Evolutionary conservation across 768 basidiomycete species (phyloP).

Genomic region (Peribolospora kevripleyi): DNA sequence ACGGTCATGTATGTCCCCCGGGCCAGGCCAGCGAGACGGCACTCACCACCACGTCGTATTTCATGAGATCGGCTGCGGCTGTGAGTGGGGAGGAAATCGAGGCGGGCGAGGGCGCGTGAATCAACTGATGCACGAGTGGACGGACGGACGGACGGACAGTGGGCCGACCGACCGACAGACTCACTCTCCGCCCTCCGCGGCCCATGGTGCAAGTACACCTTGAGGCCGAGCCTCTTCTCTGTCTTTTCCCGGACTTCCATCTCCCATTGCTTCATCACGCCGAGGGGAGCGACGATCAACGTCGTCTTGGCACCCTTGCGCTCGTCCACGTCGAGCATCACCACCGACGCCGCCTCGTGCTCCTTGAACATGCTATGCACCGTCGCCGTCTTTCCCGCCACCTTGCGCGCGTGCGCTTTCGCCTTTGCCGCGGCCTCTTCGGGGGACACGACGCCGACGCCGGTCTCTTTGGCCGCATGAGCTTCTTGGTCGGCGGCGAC

Average conservation of each 20-base stretch:
- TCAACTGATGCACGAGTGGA: too few species aligned
- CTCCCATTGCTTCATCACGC: slow-evolving; percentile 77
- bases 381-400: too few species aligned
- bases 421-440: not conserved
- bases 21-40: too few species aligned
- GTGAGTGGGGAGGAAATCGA: too few species aligned
- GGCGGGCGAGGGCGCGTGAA: too few species aligned
- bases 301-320: too few species aligned
- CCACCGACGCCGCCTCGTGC: too few species aligned
- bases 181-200: slow-evolving; percentile 40
- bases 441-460: slow-evolving; percentile 31
- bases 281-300: slow-evolving; percentile 32
- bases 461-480: slow-evolving; percentile 28
- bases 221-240: slow-evolving; percentile 23
- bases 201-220: slow-evolving; percentile 67
- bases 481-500: slow-evolving; percentile 19
- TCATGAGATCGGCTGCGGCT: slow-evolving; percentile 14
- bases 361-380: too few species aligned
- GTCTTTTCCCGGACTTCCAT: slow-evolving; percentile 40
- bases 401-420: too few species aligned
- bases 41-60: slow-evolving; percentile 17
- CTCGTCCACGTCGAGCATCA: too few species aligned
- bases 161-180: slow-evolving; percentile 6
- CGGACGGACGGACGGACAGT: too few species aligned
- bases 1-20: too few species aligned